Evolutionary conservation across 1,284 basidiomycete genomes (phyloP).

Genomic region (Paramarasmius palmivorus): DNA sequence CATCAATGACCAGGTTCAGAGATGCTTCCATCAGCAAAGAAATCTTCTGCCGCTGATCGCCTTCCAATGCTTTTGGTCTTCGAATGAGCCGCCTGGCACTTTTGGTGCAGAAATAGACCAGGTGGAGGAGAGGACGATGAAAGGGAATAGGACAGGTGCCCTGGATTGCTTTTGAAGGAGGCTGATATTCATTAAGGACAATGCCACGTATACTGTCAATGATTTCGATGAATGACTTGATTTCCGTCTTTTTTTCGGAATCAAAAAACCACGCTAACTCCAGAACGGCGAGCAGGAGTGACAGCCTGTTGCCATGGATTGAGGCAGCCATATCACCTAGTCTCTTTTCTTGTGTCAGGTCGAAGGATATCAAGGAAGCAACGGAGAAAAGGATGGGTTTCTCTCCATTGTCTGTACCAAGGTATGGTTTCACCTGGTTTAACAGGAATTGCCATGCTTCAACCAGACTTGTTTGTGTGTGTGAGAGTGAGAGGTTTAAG

Average conservation of each 20-base stretch:
- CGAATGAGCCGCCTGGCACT: constrained; percentile 55
- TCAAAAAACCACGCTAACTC: constrained; percentile 79
- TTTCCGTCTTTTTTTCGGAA: constrained; percentile 54
- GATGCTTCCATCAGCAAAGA: constrained; percentile 61
- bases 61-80: constrained; percentile 52
- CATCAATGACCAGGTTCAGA: constrained; percentile 68
- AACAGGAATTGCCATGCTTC: constrained; percentile 81
- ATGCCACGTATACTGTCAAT: constrained; percentile 65
- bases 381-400: constrained; percentile 60
- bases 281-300: constrained; percentile 73
- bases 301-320: constrained; percentile 77
- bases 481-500: constrained; percentile 82
- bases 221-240: constrained; percentile 62
- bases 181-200: constrained; percentile 72
- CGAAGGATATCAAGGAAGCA: constrained; percentile 63
- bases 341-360: constrained; percentile 70
- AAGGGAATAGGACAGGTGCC: constrained; percentile 68
- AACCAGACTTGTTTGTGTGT: constrained; percentile 74
- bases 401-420: constrained; percentile 57
- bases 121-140: constrained; percentile 79
- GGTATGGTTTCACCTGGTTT: constrained; percentile 62
- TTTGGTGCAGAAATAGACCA: constrained; percentile 75
- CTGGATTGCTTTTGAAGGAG: constrained; percentile 75
- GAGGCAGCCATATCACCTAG: constrained; percentile 84
- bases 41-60: constrained; percentile 62